phyloP scores from a whole-genome alignment of 1,284 basidiomycete species.

The Ceratobasidium sp. region DNA sequence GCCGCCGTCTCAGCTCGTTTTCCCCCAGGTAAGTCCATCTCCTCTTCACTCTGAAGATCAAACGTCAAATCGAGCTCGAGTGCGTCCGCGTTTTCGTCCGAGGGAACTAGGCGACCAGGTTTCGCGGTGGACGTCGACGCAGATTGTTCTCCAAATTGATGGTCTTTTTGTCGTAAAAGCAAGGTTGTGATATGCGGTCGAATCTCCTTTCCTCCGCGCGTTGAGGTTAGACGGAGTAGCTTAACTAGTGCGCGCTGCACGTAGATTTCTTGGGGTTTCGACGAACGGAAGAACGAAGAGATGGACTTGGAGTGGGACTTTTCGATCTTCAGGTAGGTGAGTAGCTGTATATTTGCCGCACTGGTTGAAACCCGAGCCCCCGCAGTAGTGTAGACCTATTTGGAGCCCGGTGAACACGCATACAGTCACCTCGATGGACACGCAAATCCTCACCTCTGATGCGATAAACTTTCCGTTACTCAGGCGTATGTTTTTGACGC shows the following conservation, averaged over 20 bases:
- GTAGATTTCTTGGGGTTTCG: not conserved
- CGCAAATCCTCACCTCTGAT: slow-evolving; percentile 2
- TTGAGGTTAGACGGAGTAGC: slow-evolving; percentile 3
- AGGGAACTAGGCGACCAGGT: not conserved
- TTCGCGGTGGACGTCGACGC: slow-evolving; percentile 2
- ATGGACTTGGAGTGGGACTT: not conserved
- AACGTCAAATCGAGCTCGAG: slow-evolving; percentile 32
- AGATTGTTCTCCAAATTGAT: not conserved
- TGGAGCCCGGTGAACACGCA: not conserved
- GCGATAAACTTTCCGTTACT: not conserved
- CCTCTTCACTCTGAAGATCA: slow-evolving; percentile 7
- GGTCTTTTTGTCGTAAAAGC: slow-evolving; percentile 7
- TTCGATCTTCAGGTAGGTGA: slow-evolving; percentile 10
- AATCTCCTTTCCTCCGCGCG: slow-evolving; percentile 29
- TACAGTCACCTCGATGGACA: too few species aligned
- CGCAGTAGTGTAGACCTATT: slow-evolving; percentile 6
- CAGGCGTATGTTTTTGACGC: not conserved
- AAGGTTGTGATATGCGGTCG: slow-evolving; percentile 11
- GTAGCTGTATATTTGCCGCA: not conserved
- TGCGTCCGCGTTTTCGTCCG: slow-evolving; percentile 9
- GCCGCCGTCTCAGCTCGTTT: not conserved
- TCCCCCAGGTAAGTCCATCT: not conserved
- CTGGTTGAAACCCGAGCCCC: slow-evolving; percentile 19
- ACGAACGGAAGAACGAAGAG: slow-evolving; percentile 31
- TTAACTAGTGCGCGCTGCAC: slow-evolving; percentile 10